Conservation (phyloP, 2,329 filamentous ascomycete species). For the Truncatella angustata region DNA sequence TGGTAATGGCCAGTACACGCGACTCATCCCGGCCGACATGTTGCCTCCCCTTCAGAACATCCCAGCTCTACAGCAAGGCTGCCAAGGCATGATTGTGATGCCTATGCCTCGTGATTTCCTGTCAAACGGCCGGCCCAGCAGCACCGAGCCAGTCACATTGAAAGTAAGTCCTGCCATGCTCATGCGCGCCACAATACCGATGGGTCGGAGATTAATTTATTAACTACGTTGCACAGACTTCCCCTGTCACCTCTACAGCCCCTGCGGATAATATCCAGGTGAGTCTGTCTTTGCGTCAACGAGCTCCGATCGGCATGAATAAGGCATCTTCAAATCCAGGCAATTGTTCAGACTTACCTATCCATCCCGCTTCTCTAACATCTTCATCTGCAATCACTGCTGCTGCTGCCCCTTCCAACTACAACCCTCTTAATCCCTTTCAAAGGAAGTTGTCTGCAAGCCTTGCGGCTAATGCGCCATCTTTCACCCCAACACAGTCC, state of each 20-base stretch:
- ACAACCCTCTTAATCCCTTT: neutral
- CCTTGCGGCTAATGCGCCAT: slow-evolving; percentile 12
- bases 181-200: too few relatives aligned
- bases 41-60: slow-evolving; percentile 46
- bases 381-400: slow-evolving; percentile 8
- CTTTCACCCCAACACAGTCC: slow-evolving; percentile 22
- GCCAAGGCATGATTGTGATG: slow-evolving; percentile 45
- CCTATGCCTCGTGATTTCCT: slow-evolving; percentile 37
- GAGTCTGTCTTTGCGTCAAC: slow-evolving; percentile 12
- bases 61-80: slow-evolving; percentile 36
- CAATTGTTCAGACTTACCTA: neutral
- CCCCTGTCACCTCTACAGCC: slow-evolving; percentile 20
- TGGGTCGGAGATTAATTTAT: slow-evolving; percentile 9
- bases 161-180: too few relatives aligned
- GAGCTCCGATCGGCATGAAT: neutral
- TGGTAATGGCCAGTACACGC: slow-evolving; percentile 51
- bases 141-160: slow-evolving; percentile 33
- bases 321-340: neutral
- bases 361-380: neutral
- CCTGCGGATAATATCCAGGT: slow-evolving; percentile 31
- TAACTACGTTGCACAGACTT: slow-evolving; percentile 16
- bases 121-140: slow-evolving; percentile 36
- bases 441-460: neutral
- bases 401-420: neutral
- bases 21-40: slow-evolving; percentile 55